Percentiles rank a stretch among this genome's conserved stretches.
Conservation (phyloP, 2,329 filamentous ascomycete genomes). For the Dendrostoma leiphaemia region DNA sequence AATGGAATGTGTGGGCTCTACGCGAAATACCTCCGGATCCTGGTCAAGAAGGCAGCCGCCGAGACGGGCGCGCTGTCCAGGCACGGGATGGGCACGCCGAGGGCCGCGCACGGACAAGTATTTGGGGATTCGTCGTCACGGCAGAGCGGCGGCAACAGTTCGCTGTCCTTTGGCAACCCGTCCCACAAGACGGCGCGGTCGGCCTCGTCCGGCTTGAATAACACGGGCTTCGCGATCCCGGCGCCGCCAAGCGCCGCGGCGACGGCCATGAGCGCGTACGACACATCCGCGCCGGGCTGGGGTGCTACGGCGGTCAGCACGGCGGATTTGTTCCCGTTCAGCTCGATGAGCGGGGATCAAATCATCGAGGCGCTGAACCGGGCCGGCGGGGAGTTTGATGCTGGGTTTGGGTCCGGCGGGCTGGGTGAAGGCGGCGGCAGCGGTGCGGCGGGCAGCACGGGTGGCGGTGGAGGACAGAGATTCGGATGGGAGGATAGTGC, state of each 20-base stretch:
- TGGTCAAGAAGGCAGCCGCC: slow-evolving; percentile 37
- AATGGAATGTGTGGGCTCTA: slow-evolving; percentile 61
- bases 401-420: slow-evolving; percentile 44
- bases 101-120: neutral
- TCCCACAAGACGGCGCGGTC: neutral
- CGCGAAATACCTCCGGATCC: slow-evolving; percentile 43
- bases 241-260: slow-evolving; percentile 20
- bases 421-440: slow-evolving; percentile 56
- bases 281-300: slow-evolving; percentile 24
- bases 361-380: slow-evolving; percentile 65
- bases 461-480: slow-evolving; percentile 33
- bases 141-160: too few relatives aligned
- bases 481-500: slow-evolving; percentile 59
- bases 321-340: slow-evolving; percentile 57
- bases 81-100: slow-evolving; percentile 11
- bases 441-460: slow-evolving; percentile 40
- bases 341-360: slow-evolving; percentile 68
- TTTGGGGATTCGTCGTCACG: neutral
- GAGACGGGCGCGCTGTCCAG: slow-evolving; percentile 14
- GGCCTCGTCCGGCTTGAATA: neutral
- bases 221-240: slow-evolving; percentile 16
- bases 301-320: slow-evolving; percentile 40
- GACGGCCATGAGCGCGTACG: slow-evolving; percentile 23
- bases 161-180: neutral
- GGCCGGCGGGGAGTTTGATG: slow-evolving; percentile 58